phyloP scores from a whole-genome alignment of 371 early-diverging fungal genomes.

The Batrachochytrium dendrobatidis region DNA sequence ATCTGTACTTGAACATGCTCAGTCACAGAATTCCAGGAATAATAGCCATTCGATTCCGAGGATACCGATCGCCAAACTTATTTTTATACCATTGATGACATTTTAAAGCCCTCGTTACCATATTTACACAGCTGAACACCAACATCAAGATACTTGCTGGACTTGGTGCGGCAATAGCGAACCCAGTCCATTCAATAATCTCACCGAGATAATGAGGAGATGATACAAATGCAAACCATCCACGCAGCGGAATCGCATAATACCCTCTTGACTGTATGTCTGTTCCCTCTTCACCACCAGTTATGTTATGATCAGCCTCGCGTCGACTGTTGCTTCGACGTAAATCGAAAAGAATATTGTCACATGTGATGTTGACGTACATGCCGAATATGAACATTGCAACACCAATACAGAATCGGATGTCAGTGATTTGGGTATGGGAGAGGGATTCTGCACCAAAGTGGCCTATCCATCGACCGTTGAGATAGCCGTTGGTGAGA shows the following conservation, averaged over 20 bases:
- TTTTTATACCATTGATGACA: slow-evolving; percentile 25
- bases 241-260: slow-evolving; percentile 26
- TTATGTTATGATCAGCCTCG: not conserved
- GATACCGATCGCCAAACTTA: slow-evolving; percentile 27
- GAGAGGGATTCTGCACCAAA: not conserved
- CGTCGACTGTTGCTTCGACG: slow-evolving; percentile 8
- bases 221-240: slow-evolving; percentile 24
- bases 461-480: slow-evolving; percentile 11
- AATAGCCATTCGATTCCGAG: slow-evolving; percentile 20
- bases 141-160: slow-evolving; percentile 15
- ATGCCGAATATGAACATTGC: slow-evolving; percentile 19
- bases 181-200: slow-evolving; percentile 32
- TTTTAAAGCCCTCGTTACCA: slow-evolving; percentile 23
- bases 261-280: slow-evolving; percentile 3
- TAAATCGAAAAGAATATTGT: slow-evolving; percentile 14
- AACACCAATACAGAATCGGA: slow-evolving; percentile 15
- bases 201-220: slow-evolving; percentile 30
- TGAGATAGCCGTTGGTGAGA: slow-evolving; percentile 17
- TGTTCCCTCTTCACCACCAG: no score
- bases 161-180: slow-evolving; percentile 19
- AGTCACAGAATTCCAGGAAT: slow-evolving; percentile 24
- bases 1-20: not conserved
- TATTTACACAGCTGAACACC: slow-evolving; percentile 21
- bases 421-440: not conserved
- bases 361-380: slow-evolving; percentile 21